These are phyloP conservation scores for Cyclocybe aegerita DNA, from an alignment of 768 basidiomycete species.

Conservation along the genomic window DNA sequence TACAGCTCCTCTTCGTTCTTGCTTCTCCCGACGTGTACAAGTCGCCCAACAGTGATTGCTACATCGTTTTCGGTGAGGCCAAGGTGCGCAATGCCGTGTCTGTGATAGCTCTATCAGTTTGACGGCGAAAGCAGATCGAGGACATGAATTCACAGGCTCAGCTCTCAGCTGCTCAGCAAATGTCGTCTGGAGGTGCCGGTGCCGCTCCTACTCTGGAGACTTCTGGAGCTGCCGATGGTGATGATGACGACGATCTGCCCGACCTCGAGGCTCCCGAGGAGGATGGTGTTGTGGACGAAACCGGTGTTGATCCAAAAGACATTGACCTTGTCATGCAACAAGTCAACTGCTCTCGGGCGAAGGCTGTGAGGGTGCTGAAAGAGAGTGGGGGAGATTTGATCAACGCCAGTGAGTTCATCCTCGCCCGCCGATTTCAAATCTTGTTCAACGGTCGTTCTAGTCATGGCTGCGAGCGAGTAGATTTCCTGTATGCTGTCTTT, in stretches of 20 bases:
- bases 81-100: conserved; percentile 48
- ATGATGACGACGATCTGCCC: conserved; percentile 79
- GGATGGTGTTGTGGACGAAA: conserved; percentile 81
- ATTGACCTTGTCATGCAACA: conserved; percentile 90
- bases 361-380: conserved; percentile 88
- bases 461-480: conserved; percentile 93
- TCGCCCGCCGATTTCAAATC: not conserved
- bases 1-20: conserved; percentile 86
- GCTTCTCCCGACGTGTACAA: conserved; percentile 97
- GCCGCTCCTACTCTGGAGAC: conserved; percentile 48
- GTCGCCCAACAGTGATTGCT: conserved; percentile 94
- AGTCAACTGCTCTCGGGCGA: conserved; percentile 87
- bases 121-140: conserved; percentile 56
- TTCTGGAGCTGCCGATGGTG: conserved; percentile 54
- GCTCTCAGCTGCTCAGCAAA: conserved; percentile 76
- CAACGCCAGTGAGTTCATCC: conserved; percentile 81
- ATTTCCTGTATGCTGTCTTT: conserved; percentile 27
- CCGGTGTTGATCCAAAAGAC: conserved; percentile 89
- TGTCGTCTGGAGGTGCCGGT: conserved; percentile 52
- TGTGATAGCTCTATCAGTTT: not conserved
- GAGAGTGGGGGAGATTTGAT: conserved; percentile 93
- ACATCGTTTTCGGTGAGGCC: conserved; percentile 99
- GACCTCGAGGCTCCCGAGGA: conserved; percentile 83
- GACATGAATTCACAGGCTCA: conserved; percentile 84
- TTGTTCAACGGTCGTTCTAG: conserved; percentile 33